phyloP scores from a whole-genome alignment of 2,329 filamentous ascomycete genomes.

The Dactylellina cionopaga region DNA sequence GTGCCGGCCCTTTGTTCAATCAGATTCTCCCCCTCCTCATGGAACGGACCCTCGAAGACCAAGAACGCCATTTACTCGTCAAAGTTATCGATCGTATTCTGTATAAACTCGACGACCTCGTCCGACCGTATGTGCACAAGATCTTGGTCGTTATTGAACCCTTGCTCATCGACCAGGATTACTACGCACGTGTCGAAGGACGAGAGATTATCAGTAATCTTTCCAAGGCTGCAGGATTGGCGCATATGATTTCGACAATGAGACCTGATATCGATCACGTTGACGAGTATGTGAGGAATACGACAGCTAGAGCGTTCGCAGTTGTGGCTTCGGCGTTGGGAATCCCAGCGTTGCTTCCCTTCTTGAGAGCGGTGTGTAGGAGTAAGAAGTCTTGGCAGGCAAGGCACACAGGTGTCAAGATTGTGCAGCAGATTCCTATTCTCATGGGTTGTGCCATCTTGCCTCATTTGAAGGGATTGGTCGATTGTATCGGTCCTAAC shows the following conservation, averaged over 20 bases:
- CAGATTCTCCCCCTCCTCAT: constrained; percentile 96
- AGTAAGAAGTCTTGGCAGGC: constrained; percentile 99
- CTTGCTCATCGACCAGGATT: constrained; percentile 98
- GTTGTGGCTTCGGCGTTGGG: constrained; percentile 96
- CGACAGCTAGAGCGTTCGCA: constrained; percentile 93
- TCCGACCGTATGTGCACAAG: constrained; percentile 96
- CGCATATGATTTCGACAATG: constrained; percentile 99
- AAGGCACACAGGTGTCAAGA: constrained; percentile 97
- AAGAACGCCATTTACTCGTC: constrained; percentile 96
- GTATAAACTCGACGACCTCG: constrained; percentile 97
- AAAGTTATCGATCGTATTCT: constrained; percentile 99
- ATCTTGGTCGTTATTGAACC: constrained; percentile 98
- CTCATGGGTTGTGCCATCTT: constrained; percentile 97
- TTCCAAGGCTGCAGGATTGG: constrained; percentile 92
- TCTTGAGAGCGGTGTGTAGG: constrained; percentile 92
- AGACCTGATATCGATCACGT: constrained; percentile 97
- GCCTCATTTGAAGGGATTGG: constrained; percentile 92
- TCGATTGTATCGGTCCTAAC: constrained; percentile 95
- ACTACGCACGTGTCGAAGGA: constrained; percentile 97
- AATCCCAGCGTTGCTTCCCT: constrained; percentile 92
- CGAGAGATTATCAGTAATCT: constrained; percentile 99
- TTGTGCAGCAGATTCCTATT: constrained; percentile 98
- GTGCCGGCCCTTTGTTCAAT: constrained; percentile 92
- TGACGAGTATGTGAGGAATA: constrained; percentile 98
- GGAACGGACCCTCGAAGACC: constrained; percentile 97